Conservation (phyloP, 73 alveolate genomes). For the Paramecium pentaurelia region DNA sequence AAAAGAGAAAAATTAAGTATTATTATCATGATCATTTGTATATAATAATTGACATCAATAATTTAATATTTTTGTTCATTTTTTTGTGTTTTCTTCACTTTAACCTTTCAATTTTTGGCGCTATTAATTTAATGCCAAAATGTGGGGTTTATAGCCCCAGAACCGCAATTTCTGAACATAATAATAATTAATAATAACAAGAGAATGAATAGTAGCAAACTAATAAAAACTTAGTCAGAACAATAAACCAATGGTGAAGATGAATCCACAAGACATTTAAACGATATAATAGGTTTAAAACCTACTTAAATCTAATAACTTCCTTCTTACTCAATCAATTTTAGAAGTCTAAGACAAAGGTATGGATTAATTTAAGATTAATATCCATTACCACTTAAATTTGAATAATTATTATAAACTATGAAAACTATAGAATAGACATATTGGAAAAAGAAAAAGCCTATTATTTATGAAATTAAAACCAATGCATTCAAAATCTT, state of each 20-base stretch:
- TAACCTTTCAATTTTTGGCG: background rate
- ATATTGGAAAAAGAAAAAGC: background rate
- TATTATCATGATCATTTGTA: background rate
- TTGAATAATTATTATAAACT: background rate
- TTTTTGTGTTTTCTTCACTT: background rate
- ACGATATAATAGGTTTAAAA: background rate
- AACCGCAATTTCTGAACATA: background rate
- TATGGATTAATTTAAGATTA: background rate
- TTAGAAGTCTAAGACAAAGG: background rate
- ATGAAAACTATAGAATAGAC: background rate
- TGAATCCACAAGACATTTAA: conserved; percentile 15
- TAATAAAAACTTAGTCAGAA: background rate
- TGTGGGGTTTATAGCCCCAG: background rate
- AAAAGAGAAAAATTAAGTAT: background rate
- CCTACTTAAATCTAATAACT: background rate
- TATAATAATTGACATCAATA: background rate
- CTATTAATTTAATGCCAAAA: background rate
- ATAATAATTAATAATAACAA: background rate
- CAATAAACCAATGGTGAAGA: background rate
- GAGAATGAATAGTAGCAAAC: background rate
- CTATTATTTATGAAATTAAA: background rate
- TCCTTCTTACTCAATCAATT: background rate
- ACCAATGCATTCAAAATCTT: background rate
- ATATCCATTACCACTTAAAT: conserved; percentile 9
- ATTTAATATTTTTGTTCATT: background rate